Evolutionary conservation across 2,329 filamentous ascomycete genomes (phyloP).

Genomic region (Xylaria sp.): DNA sequence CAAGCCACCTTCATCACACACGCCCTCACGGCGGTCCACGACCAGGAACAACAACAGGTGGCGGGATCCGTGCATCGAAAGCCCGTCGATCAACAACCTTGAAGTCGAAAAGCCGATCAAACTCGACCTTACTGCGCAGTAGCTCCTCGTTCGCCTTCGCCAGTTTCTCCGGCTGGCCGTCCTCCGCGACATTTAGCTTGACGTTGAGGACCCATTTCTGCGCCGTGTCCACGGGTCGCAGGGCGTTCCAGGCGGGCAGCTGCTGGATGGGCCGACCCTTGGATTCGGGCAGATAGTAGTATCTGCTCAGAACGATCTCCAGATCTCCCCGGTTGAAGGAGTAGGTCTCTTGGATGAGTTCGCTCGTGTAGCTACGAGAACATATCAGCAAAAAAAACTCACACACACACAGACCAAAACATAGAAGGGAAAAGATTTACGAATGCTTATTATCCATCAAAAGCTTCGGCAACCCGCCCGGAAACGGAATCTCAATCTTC

Average conservation of each 20-base stretch:
- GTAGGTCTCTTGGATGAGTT: slow-evolving; percentile 50
- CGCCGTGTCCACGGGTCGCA: slow-evolving; percentile 45
- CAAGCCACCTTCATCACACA: background rate
- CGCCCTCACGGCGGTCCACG: slow-evolving; percentile 8
- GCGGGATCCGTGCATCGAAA: slow-evolving; percentile 30
- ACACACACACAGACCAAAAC: background rate
- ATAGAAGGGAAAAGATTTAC: slow-evolving; percentile 33
- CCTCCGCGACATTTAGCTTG: slow-evolving; percentile 49
- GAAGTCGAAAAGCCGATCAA: slow-evolving; percentile 83
- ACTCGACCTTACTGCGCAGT: slow-evolving; percentile 55
- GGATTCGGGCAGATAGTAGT: slow-evolving; percentile 38
- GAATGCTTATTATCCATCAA: slow-evolving; percentile 49
- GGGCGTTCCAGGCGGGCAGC: slow-evolving; percentile 43
- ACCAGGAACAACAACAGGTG: slow-evolving; percentile 20
- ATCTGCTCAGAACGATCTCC: slow-evolving; percentile 48
- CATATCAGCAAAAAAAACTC: background rate
- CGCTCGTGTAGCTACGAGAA: slow-evolving; percentile 43
- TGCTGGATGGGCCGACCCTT: slow-evolving; percentile 25
- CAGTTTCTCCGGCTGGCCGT: slow-evolving; percentile 53
- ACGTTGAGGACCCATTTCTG: slow-evolving; percentile 53
- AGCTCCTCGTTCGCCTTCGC: slow-evolving; percentile 51
- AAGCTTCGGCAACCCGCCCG: slow-evolving; percentile 43
- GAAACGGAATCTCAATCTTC: slow-evolving; percentile 52
- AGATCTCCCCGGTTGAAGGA: slow-evolving; percentile 49
- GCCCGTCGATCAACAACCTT: slow-evolving; percentile 54